A percentile compares a stretch with the other conserved stretches of the same genome.
Conservation (phyloP, 2,329 filamentous ascomycete genomes). For the Orbilia oligospora region DNA sequence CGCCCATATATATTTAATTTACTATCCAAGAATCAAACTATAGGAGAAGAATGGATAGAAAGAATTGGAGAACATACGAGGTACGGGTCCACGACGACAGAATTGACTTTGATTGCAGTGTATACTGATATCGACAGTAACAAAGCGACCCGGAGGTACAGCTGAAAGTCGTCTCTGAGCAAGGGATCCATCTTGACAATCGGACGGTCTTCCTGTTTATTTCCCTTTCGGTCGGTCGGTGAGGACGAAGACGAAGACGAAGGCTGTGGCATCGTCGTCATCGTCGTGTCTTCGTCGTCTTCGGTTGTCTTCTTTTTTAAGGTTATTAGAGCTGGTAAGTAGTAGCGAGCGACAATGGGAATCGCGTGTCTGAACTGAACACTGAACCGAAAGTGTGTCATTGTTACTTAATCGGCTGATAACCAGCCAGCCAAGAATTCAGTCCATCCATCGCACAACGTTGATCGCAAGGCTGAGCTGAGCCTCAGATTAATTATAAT, state of each 20-base stretch:
- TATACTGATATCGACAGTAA: constrained; percentile 51
- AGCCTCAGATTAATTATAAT: no score
- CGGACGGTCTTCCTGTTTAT: no score
- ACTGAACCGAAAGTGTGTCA: no score
- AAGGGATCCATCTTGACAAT: constrained; percentile 48
- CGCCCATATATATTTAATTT: not conserved
- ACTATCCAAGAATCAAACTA: no score
- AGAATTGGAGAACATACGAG: constrained; percentile 67
- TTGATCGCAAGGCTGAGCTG: no score
- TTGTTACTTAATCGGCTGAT: no score
- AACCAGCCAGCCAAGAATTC: no score
- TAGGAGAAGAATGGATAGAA: no score
- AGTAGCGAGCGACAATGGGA: not conserved
- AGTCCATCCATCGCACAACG: no score
- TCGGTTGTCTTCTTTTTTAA: not conserved
- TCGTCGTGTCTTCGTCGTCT: constrained; percentile 6
- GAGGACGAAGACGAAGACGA: not conserved
- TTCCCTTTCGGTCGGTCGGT: constrained; percentile 1
- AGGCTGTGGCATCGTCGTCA: constrained; percentile 1
- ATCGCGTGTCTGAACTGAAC: not conserved
- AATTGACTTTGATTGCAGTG: constrained; percentile 65
- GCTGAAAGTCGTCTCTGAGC: constrained; percentile 49
- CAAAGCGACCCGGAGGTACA: constrained; percentile 44
- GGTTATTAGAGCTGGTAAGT: no score
- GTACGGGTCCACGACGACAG: constrained; percentile 70